phyloP scores from a whole-genome alignment of 1,284 basidiomycete genomes.

The Tremellales sp. region DNA sequence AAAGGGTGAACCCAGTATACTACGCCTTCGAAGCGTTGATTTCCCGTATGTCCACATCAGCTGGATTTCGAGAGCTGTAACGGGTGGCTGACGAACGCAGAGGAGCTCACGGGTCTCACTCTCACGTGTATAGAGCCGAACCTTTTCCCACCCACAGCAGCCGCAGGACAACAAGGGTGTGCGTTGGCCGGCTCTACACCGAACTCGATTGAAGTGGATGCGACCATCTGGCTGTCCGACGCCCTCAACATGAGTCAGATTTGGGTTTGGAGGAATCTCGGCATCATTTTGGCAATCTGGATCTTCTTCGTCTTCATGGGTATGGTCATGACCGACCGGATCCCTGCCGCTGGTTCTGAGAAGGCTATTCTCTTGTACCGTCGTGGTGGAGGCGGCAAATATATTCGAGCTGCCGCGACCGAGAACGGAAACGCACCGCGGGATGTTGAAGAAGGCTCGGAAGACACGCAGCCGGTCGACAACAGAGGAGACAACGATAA shows the following conservation, averaged over 20 bases:
- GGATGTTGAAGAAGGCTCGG: slow-evolving; percentile 28
- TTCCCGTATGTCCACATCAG: slow-evolving; percentile 4
- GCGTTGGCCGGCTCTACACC: slow-evolving; percentile 46
- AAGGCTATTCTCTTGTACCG: slow-evolving; percentile 39
- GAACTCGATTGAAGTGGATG: slow-evolving; percentile 41
- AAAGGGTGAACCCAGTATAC: slow-evolving; percentile 39
- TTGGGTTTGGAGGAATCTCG: slow-evolving; percentile 52
- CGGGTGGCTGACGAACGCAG: slow-evolving; percentile 16
- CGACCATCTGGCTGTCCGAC: slow-evolving; percentile 41
- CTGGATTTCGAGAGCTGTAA: not conserved
- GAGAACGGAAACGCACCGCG: slow-evolving; percentile 25
- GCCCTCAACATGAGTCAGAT: slow-evolving; percentile 44
- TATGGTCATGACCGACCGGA: slow-evolving; percentile 20
- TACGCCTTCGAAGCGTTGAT: slow-evolving; percentile 38
- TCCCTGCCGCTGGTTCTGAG: slow-evolving; percentile 38
- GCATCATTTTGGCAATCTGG: slow-evolving; percentile 47
- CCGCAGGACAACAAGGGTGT: slow-evolving; percentile 32
- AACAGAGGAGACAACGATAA: slow-evolving; percentile 17
- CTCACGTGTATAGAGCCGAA: slow-evolving; percentile 44
- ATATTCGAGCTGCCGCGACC: slow-evolving; percentile 28
- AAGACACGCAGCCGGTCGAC: slow-evolving; percentile 23
- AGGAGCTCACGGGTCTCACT: slow-evolving; percentile 50
- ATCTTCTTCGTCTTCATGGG: slow-evolving; percentile 21
- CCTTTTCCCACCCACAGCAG: slow-evolving; percentile 46
- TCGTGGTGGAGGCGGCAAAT: slow-evolving; percentile 36